Conservation (phyloP, 352 stramenopile species). For the Aphanomyces astaci region DNA sequence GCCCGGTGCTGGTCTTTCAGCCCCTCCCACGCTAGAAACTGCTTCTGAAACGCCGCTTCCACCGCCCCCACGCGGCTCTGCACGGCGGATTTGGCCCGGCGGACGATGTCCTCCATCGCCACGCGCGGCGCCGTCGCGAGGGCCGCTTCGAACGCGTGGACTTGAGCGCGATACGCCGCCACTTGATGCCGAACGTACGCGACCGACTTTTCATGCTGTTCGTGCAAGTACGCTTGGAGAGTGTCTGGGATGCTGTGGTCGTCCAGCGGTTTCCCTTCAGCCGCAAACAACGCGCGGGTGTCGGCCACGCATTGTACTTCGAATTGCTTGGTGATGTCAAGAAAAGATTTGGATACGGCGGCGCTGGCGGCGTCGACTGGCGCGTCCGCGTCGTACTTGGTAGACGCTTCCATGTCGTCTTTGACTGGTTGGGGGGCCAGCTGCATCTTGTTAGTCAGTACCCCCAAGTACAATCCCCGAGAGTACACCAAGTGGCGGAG, state of each 20-base stretch:
- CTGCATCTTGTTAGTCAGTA: slow-evolving; percentile 49
- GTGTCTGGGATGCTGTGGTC: slow-evolving; percentile 51
- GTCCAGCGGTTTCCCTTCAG: slow-evolving; percentile 62
- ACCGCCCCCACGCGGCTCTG: slow-evolving; percentile 14
- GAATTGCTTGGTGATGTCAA: slow-evolving; percentile 53
- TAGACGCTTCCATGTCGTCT: slow-evolving; percentile 25
- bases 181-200: slow-evolving; percentile 49
- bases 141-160: slow-evolving; percentile 52
- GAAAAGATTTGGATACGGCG: slow-evolving; percentile 29
- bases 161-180: slow-evolving; percentile 44
- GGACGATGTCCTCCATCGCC: slow-evolving; percentile 30
- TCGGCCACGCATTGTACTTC: slow-evolving; percentile 48
- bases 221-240: slow-evolving; percentile 62
- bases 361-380: slow-evolving; percentile 39
- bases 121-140: slow-evolving; percentile 41
- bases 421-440: slow-evolving; percentile 33
- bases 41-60: slow-evolving; percentile 29
- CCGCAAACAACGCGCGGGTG: slow-evolving; percentile 27
- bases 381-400: slow-evolving; percentile 26
- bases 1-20: slow-evolving; percentile 42
- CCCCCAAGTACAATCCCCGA: slow-evolving; percentile 52
- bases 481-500: slow-evolving; percentile 52
- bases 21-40: slow-evolving; percentile 37
- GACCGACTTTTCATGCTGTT: slow-evolving; percentile 50
- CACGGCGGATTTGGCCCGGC: slow-evolving; percentile 22